Evolutionary conservation across 768 basidiomycete species (phyloP), one percentile per base, ranked within the genome.

Genomic region (Tephrocybe rancida): DNA sequence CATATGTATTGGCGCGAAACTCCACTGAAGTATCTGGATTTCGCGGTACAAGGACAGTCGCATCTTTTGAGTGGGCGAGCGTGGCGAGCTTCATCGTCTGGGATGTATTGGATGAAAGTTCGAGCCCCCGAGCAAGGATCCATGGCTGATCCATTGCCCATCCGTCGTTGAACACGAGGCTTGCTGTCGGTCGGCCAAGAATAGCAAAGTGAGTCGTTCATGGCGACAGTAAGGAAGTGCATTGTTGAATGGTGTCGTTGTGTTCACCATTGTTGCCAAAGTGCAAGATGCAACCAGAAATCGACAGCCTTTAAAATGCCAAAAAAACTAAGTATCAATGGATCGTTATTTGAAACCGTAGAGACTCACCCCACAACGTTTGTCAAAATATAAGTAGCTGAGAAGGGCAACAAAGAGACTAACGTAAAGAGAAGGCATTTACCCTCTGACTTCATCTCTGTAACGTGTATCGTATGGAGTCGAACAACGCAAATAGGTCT

Each of bases 1-100:
- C 50, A 27, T 44, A 51, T 3, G 50, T 51, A 10, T n/a, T 44
- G 16, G 42, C 42, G 32, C 50, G 50, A n/a, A 51, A 51, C 25
- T 51, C 41, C 10, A 44, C 43, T 3, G 13, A 19, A 11, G 25
- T 7, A 26, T 43, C 41, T 8, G 32, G 11, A 16, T 32, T 27
- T 9, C 41, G 41, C 4, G 43, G 41, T 8, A 44, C 30, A 7
- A 51, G 24, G 13, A 51, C 21, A 30, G 41, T 34, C 5, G 50
- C 34, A 25, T 51, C 21, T 9, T 44, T 44, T 6, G 50, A 27
- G 14, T 43, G 19, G 5, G 29, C 21, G 8, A 44, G 35, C 4
- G 50, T 51, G 4, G 29, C 34, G 16, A 44, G 2, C 5, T 3
- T 19, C 3, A 34, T 18, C 9, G 7, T 2, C 8, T 14, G n/a